Percentiles rank a stretch among this genome's conserved stretches.
phyloP scores from a whole-genome alignment of 2,329 filamentous ascomycete species.

The Colletotrichum kahawae region DNA sequence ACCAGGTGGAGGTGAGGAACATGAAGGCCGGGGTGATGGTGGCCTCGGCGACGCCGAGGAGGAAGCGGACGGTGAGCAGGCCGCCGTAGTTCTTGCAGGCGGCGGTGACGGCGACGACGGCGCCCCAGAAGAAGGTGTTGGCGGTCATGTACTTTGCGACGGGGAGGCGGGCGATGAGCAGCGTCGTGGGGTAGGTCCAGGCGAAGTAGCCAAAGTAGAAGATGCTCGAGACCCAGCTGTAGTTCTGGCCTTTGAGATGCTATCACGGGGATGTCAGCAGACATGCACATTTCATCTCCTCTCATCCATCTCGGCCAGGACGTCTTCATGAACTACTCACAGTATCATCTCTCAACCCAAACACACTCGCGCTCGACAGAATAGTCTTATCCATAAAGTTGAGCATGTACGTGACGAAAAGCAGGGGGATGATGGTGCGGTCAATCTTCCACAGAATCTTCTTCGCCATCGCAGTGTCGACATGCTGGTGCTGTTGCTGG shows the following conservation, averaged over 20 bases:
- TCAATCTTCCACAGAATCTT: conserved; percentile 62
- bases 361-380: conserved; percentile 60
- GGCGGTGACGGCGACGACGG: conserved; percentile 48
- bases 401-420: conserved; percentile 63
- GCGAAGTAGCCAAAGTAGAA: conserved; percentile 51
- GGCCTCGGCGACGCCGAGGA: conserved; percentile 61
- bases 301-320: neutral
- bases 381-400: conserved; percentile 69
- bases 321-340: conserved; percentile 23
- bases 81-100: conserved; percentile 53
- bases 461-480: conserved; percentile 28
- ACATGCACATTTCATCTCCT: neutral
- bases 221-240: conserved; percentile 47
- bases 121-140: conserved; percentile 57
- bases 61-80: conserved; percentile 55
- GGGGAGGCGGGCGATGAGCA: conserved; percentile 52
- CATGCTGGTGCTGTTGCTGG: neutral
- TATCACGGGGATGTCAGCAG: conserved; percentile 45
- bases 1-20: conserved; percentile 61
- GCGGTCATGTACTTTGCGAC: conserved; percentile 50
- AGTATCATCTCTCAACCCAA: conserved; percentile 56
- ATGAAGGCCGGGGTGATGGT: conserved; percentile 60
- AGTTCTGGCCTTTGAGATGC: conserved; percentile 59
- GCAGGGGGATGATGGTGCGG: conserved; percentile 55
- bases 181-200: conserved; percentile 54